These are phyloP conservation scores for Candida caryicola DNA, from an alignment of 805 yeast species.

Conservation along the genomic window DNA sequence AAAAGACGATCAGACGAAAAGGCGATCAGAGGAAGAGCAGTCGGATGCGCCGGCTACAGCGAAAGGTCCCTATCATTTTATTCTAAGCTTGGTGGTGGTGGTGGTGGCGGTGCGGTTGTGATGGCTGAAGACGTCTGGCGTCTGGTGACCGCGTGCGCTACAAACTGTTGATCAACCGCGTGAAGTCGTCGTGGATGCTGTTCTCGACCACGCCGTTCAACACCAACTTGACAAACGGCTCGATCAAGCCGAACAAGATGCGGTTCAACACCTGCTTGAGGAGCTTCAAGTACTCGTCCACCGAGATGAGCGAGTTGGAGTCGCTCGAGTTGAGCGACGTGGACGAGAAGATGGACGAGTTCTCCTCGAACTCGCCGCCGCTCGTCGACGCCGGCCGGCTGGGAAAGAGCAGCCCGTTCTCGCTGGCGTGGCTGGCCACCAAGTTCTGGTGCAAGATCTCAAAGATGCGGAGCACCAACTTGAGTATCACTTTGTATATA, in stretches of 20 bases:
- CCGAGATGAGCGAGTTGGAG: constrained; percentile 19
- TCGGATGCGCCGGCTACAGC: too few relatives aligned
- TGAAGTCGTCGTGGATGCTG: constrained; percentile 28
- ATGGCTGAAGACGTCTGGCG: too few relatives aligned
- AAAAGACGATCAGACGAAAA: too few relatives aligned
- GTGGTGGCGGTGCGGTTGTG: too few relatives aligned
- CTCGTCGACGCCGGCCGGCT: constrained; percentile 1
- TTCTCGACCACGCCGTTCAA: constrained; percentile 31
- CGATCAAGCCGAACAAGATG: constrained; percentile 34
- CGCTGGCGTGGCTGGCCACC: constrained; percentile 7
- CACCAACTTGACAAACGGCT: constrained; percentile 34
- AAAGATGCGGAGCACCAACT: constrained; percentile 27
- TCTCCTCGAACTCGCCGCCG: constrained; percentile 20
- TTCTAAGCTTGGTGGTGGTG: too few relatives aligned
- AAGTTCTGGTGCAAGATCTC: constrained; percentile 26
- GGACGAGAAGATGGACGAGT: constrained; percentile 36
- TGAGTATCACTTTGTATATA: constrained; percentile 33
- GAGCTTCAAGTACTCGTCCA: constrained; percentile 32
- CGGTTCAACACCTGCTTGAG: constrained; percentile 27
- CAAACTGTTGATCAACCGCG: constrained; percentile 24
- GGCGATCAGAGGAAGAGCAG: too few relatives aligned
- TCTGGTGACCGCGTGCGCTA: too few relatives aligned
- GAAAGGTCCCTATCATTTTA: too few relatives aligned
- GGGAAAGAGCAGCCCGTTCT: background rate
- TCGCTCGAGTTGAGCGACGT: constrained; percentile 22